These are phyloP conservation scores for Pilatotrama ljubarskyi DNA, from an alignment of 768 basidiomycete species.

Conservation along the genomic window DNA sequence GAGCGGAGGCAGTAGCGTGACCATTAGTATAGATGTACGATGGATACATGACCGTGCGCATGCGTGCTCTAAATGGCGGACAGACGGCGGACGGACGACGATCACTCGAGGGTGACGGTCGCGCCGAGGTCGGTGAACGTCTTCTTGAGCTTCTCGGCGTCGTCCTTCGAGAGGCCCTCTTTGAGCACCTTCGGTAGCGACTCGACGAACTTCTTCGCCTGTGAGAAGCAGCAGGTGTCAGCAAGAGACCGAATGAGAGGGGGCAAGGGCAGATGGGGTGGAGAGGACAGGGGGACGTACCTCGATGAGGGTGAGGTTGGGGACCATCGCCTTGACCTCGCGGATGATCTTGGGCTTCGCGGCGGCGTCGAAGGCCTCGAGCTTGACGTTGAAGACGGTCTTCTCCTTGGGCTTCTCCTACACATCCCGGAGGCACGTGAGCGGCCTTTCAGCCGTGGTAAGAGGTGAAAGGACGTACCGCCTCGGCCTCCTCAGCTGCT, in stretches of 20 bases:
- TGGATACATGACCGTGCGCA: constrained; percentile 6
- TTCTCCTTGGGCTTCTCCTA: constrained; percentile 98
- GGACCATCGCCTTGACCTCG: constrained; percentile 94
- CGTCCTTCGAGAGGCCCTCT: constrained; percentile 94
- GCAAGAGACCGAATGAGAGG: neutral
- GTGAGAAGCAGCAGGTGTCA: neutral
- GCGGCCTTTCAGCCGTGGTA: neutral
- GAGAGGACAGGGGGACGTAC: constrained; percentile 48
- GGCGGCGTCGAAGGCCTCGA: constrained; percentile 90
- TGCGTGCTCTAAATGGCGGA: neutral
- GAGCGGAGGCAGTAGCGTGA: constrained; percentile 18
- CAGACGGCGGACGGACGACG: neutral
- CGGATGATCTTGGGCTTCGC: constrained; percentile 97
- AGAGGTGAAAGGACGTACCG: constrained; percentile 45
- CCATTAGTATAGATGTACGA: constrained; percentile 15
- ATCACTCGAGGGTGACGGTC: constrained; percentile 80
- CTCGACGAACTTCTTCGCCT: constrained; percentile 99
- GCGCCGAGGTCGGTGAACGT: constrained; percentile 90
- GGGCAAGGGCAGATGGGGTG: neutral
- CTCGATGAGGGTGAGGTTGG: constrained; percentile 95
- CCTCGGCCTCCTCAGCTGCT: constrained; percentile 54
- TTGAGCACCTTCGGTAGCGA: constrained; percentile 90
- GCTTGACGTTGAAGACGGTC: constrained; percentile 93
- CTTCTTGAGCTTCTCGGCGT: constrained; percentile 94
- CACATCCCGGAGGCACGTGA: neutral